Conservation (phyloP, 306 rosid genomes). For the Mucuna pruriens region DNA sequence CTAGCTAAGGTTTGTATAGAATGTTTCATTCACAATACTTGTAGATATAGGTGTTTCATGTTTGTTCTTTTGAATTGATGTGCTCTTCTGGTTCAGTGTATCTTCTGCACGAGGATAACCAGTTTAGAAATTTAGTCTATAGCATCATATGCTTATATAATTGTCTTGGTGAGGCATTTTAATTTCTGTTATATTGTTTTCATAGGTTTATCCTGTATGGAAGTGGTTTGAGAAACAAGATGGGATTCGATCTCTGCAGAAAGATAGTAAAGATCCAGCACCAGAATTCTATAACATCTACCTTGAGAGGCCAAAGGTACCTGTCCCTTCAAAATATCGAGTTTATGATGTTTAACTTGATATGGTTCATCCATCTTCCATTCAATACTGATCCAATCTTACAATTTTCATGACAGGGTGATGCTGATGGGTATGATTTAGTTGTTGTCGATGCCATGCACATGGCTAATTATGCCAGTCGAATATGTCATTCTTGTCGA, state of each 20-base stretch:
- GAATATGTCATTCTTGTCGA: conserved; percentile 97
- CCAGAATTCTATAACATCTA: conserved; percentile 98
- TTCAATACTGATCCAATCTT: conserved; percentile 27
- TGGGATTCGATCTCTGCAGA: conserved; percentile 94
- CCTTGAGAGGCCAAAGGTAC: conserved; percentile 98
- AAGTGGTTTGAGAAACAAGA: conserved; percentile 99
- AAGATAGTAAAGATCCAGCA: conserved; percentile 90
- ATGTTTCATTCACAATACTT: conserved; percentile 5
- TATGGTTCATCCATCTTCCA: conserved; percentile 19
- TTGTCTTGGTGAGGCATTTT: conserved; percentile 23
- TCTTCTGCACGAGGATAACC: neutral
- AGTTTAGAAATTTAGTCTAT: neutral
- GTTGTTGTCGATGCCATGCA: conserved; percentile 99
- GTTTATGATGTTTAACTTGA: conserved; percentile 23
- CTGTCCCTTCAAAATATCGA: conserved; percentile 29
- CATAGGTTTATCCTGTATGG: conserved; percentile 98
- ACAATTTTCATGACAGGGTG: conserved; percentile 71
- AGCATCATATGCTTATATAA: conserved; percentile 10
- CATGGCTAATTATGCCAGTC: conserved; percentile 97
- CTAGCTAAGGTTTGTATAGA: conserved; percentile 25
- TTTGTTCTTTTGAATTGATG: conserved; percentile 20
- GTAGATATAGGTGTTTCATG: conserved; percentile 23
- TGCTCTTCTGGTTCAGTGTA: conserved; percentile 3
- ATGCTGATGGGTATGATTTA: conserved; percentile 94
- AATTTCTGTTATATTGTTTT: conserved; percentile 14